phyloP scores from a whole-genome alignment of 2,329 filamentous ascomycete genomes.

The Fusarium keratoplasticum region DNA sequence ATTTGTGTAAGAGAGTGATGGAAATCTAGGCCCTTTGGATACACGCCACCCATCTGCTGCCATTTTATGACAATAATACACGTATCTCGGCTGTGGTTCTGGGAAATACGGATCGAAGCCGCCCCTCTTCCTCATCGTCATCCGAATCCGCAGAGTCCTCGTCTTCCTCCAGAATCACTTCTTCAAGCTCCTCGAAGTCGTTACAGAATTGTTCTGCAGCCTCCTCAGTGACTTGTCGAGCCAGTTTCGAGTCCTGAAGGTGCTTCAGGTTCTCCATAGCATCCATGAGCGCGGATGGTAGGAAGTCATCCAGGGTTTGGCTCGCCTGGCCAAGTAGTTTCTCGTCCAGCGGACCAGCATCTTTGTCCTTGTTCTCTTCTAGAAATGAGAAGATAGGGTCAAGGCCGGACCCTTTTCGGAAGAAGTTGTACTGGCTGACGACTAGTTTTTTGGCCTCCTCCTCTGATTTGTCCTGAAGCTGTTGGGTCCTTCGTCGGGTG shows the following conservation, averaged over 20 bases:
- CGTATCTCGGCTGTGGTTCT: conserved; percentile 71
- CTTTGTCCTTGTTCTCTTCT: conserved; percentile 47
- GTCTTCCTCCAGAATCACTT: conserved; percentile 58
- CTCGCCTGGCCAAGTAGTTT: conserved; percentile 72
- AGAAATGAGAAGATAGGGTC: conserved; percentile 71
- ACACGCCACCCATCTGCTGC: background rate
- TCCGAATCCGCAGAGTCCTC: conserved; percentile 49
- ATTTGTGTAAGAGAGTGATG: background rate
- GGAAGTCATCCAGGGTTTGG: conserved; percentile 86
- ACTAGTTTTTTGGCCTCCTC: conserved; percentile 68
- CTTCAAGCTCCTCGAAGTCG: conserved; percentile 77
- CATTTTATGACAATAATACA: conserved; percentile 64
- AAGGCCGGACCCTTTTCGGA: conserved; percentile 81
- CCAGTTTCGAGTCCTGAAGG: conserved; percentile 77
- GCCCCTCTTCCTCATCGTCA: conserved; percentile 27
- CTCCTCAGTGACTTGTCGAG: conserved; percentile 81
- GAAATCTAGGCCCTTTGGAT: background rate
- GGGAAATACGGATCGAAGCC: conserved; percentile 60
- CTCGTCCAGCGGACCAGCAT: conserved; percentile 59
- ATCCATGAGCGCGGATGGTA: conserved; percentile 93
- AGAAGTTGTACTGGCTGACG: conserved; percentile 77
- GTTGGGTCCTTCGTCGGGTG: conserved; percentile 64
- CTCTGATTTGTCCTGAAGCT: conserved; percentile 68
- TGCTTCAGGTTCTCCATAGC: conserved; percentile 83
- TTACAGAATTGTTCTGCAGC: conserved; percentile 86